A percentile compares a stretch with the other conserved stretches of the same genome.
Conservation (phyloP, 2,329 filamentous ascomycete species). For the Pseudonectria foliicola region DNA sequence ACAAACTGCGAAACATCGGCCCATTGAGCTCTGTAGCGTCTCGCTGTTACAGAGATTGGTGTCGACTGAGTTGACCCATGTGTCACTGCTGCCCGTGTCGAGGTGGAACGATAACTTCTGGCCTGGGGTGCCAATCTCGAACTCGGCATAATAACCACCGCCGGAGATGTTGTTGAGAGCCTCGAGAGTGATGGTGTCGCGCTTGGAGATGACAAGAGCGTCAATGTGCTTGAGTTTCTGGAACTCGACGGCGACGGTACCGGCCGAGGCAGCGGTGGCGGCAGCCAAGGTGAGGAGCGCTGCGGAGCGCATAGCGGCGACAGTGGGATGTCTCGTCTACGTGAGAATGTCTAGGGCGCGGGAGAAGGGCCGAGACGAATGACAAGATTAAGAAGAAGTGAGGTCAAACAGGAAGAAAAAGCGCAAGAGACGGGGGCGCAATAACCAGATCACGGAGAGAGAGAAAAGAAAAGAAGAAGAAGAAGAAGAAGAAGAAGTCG, state of each 20-base stretch:
- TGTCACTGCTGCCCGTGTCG: slow-evolving; percentile 58
- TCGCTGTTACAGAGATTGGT: slow-evolving; percentile 51
- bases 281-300: slow-evolving; percentile 12
- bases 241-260: slow-evolving; percentile 17
- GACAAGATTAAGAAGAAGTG: too few species aligned
- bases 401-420: too few species aligned
- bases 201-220: slow-evolving; percentile 14
- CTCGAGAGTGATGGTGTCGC: slow-evolving; percentile 27
- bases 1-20: slow-evolving; percentile 31
- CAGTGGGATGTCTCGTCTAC: too few species aligned
- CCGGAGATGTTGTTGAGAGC: slow-evolving; percentile 46
- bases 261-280: slow-evolving; percentile 15
- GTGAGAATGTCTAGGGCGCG: too few species aligned
- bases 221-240: slow-evolving; percentile 9
- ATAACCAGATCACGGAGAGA: too few species aligned
- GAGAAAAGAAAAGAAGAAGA: too few species aligned
- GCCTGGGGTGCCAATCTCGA: slow-evolving; percentile 51
- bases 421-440: too few species aligned
- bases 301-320: slow-evolving; percentile 11
- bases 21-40: slow-evolving; percentile 27
- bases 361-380: too few species aligned
- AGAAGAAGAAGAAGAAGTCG: too few species aligned
- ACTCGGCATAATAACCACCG: slow-evolving; percentile 50
- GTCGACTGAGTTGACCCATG: slow-evolving; percentile 51
- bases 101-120: slow-evolving; percentile 49